Base-by-base conservation (phyloP, 805 yeast genomes). In the Saccharomycopsis selenospora region DNA sequence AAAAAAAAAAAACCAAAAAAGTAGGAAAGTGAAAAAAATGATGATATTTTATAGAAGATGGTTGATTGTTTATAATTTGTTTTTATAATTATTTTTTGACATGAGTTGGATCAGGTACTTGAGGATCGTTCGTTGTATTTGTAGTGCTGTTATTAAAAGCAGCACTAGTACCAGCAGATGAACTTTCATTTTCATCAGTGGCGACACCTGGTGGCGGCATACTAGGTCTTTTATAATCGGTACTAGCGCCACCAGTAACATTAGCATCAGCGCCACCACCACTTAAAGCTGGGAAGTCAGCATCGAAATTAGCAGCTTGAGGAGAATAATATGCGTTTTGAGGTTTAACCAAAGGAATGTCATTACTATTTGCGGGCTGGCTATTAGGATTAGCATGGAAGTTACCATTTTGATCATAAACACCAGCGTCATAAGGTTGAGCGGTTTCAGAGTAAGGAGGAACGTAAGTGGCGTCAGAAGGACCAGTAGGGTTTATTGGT, bases 341-440 rank as follows among this genome's bases (percentile, higher is more conserved):
- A 4, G 52, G 48, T 7, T 42, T 36, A 8, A 23, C 14, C 18
- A 28, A 27, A 10, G 45, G 49, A 33, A 33, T 33, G 38, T 17
- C 10, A 33, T 33, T 33, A 33, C 5, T 14, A 10, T 14, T 20
- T 4, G 38, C 20, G 38, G 38, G 43, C 13, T 41, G 36, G 4
- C 28, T n/a, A 10, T 41, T 43, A 18, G 38, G 40, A 30, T 53
- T 53, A n/a, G 45, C 73, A 33, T 65, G 56, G 55, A 74, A 75
- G 47, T 61, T 68, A 30, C 88, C 96, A 28, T 70, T 62, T 29
- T 66, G 66, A 61, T 85, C 93, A 57, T 85, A 86, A 61, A 75
- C 82, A 0, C 95, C 96, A 61, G 84, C 76, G 60, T 89, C 96
- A 42, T 75, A 71, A 25, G 80, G 86, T 53, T 80, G 80, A 0